Base-by-base conservation (phyloP, 2,329 filamentous ascomycete species). In the Clarireedia monteithiana region DNA sequence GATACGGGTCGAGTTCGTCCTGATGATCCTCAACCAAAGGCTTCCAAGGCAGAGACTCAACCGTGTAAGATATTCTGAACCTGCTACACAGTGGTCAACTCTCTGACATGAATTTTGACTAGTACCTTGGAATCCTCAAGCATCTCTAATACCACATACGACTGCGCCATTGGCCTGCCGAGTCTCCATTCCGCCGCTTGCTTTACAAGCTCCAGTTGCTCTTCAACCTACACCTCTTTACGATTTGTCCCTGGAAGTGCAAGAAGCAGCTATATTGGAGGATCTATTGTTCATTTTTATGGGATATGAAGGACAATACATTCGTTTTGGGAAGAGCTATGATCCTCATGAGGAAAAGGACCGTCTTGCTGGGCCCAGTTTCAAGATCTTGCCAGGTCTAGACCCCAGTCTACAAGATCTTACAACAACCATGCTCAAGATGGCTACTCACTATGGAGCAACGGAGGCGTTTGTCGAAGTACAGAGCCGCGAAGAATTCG, bases 271-370 rank as follows among this genome's bases (percentile, higher is more conserved):
- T 7, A 86, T 99, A 48, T 77, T 97, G 45, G 91, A 96, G 64
- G 94, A 99, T 65, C 73, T 99, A 15, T 73, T 97, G 38, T 96
- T 92, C 68, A 91, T 95, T 5, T 95, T 97, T 65, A 96, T 99
- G 91, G 94, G 94, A 24, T 96, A 91, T 61, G 94, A 99, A 72
- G 94, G 94, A n/a, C 91, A 96, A 70, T 97, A 97, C 69, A 88
- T 99, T 59, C 88, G 89, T 55, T 97, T 90, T 68, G 81, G 81
- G 57, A 87, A 89, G 62, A 81, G 82, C 7, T 97, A 95, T 69
- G 85, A 96, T 63, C 90, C 91, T 0, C 75, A 80, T 3, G 84
- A 89, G 51, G 94, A 99, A 73, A 89, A 92, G 66, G 90, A 95
- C 66, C 84, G 91, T 14, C 76, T 99, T 50, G 80, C 86, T 5